A percentile compares a stretch with the other conserved stretches of the same genome.
phyloP scores from a whole-genome alignment of 2,329 filamentous ascomycete species.

The Diplodia mutila region DNA sequence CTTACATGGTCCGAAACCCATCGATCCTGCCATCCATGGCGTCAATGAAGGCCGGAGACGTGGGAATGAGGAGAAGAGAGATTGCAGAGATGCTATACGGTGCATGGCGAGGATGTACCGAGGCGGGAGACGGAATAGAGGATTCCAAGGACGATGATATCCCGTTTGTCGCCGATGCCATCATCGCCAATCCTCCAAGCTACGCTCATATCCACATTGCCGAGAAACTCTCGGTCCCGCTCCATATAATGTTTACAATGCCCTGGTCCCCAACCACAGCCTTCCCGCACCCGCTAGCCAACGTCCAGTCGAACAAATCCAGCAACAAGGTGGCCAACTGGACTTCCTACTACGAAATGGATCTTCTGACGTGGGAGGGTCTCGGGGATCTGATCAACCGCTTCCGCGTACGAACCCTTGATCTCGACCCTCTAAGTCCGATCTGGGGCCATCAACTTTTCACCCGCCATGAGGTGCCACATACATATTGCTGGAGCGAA shows the following conservation, averaged over 20 bases:
- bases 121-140: constrained; percentile 37
- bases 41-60: constrained; percentile 73
- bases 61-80: constrained; percentile 65
- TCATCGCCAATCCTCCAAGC: constrained; percentile 78
- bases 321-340: constrained; percentile 75
- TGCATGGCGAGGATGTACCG: constrained; percentile 78
- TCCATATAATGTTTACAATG: constrained; percentile 90
- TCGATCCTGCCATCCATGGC: constrained; percentile 76
- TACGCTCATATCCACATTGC: constrained; percentile 78
- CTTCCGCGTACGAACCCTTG: constrained; percentile 70
- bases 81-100: constrained; percentile 85
- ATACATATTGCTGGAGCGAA: constrained; percentile 67
- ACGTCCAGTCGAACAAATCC: constrained; percentile 72
- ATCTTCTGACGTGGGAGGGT: constrained; percentile 58
- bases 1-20: constrained; percentile 85
- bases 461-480: constrained; percentile 73
- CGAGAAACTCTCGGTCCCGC: constrained; percentile 72
- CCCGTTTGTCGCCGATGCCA: constrained; percentile 82
- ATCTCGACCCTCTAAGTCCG: constrained; percentile 73
- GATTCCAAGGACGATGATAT: constrained; percentile 30
- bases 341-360: constrained; percentile 78
- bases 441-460: constrained; percentile 76
- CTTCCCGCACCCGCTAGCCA: constrained; percentile 78
- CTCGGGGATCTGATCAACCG: constrained; percentile 77
- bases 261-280: constrained; percentile 75